Base-by-base conservation (phyloP, 495 filamentous ascomycete species). In the Penicillium parvum region DNA sequence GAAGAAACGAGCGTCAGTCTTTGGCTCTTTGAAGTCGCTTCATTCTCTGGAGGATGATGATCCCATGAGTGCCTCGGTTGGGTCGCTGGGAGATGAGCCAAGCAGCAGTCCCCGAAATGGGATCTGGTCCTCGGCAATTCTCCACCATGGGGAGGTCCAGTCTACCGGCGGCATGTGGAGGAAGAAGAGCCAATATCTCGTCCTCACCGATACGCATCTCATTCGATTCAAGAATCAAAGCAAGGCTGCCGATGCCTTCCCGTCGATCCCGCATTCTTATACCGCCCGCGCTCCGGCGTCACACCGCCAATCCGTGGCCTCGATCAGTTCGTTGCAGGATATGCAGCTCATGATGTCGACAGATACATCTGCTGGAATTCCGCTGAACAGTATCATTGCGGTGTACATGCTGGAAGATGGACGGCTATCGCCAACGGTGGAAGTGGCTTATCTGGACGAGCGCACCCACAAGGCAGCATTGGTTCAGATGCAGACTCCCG, bases 131-230 rank as follows among this genome's bases (percentile, higher is more conserved):
- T 58, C 68, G 25, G 63, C 70, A 17, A 76, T 84, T 22, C 53
- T 83, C 11, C 77, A 85, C 43, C 77, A 84, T 62, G 88, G 88
- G 3, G 81, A 88, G 49, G 76, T 94, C 17, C 88, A 95, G 63
- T 83, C 84, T 1, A 86, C 86, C 23, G 79, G 82, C 19, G 80
- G 85, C 30, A 76, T 95, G 64, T 81, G 96, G 61, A 78, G 87
- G 60, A 85, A 87, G 60, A 90, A 86, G 67, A 86, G 80, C 54
- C 88, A 94, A 47, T 96, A 88, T 50, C 68, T 96, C 21, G 92
- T 96, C n/a, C 74, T 96, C 25, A 96, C 90, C 7, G 82, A 90
- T 33, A 79, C 80, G 17, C 84, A 95, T 61, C 60, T 98, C 27
- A 59, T 95, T 44, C 82, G 88, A 32, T 88, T 89, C 64, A 94